Base-by-base conservation (phyloP, 805 yeast genomes). In the Wickerhamiella kurtzmanii region DNA sequence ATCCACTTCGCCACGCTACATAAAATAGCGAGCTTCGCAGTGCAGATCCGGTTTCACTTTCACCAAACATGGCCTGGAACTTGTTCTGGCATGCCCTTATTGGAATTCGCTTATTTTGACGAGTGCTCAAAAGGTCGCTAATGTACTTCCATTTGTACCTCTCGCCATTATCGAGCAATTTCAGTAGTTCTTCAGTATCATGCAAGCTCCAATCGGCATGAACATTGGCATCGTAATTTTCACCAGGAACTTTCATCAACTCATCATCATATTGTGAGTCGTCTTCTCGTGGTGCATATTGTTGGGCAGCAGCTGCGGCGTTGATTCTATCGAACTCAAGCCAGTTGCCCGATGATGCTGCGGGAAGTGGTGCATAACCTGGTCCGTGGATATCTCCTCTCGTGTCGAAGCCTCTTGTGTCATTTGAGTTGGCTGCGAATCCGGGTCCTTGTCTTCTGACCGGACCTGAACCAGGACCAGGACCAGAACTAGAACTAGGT, bases 91-190 rank as follows among this genome's bases (percentile, higher is more conserved):
- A 77, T 39, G 77, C 76, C 2, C 74, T 64, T 2, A 77, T 71
- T 3, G 79, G 72, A 8, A 66, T 70, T 39, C 67, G 70, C 55
- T 65, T 74, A 45, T 57, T 59, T 37, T 57, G 58, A 9, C 51
- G 51, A 16, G 49, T 41, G 15, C 63, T 53, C 21, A 65, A 44
- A 39, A 51, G 55, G 19, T 61, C 70, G 44, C 81, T 73, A 53
- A 77, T 69, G 55, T 68, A 76, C 56, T 73, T 72, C 82, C 82
- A 76, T 55, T 76, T 76, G 53, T 72, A 71, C 48, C 73, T 67
- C 52, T 76, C 82, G 2, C 76, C 80, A 3, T 69, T 63, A 19
- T 66, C 68, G 45, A 77, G 63, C 41, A 76, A 58, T 41, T 70
- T 72, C 48, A 67, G 64, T 48, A 76, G 65, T 18, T 72, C 67